Conservation (phyloP, 1,284 basidiomycete genomes). For the Microbotryum violaceum region DNA sequence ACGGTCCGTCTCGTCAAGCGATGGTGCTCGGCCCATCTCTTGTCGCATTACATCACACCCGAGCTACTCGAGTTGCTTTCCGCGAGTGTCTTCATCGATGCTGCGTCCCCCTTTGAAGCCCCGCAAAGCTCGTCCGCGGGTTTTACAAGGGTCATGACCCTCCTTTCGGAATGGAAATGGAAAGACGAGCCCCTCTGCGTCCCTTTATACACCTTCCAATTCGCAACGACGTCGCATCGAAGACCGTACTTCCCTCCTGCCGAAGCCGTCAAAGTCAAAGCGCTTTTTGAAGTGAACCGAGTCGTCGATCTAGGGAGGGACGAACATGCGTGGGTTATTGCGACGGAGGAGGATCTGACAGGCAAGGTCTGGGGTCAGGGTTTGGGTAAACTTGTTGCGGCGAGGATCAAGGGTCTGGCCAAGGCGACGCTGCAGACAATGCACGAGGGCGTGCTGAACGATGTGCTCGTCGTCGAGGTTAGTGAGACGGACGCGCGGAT, state of each 20-base stretch:
- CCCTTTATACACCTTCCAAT: constrained; percentile 44
- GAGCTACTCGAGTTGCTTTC: constrained; percentile 81
- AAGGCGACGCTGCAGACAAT: constrained; percentile 54
- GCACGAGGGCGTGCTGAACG: constrained; percentile 38
- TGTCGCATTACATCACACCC: constrained; percentile 62
- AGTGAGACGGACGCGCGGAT: constrained; percentile 10
- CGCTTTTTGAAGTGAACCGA: constrained; percentile 42
- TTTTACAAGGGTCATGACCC: constrained; percentile 66
- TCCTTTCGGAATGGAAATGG: constrained; percentile 78
- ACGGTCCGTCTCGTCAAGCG: constrained; percentile 83
- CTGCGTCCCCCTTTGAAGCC: constrained; percentile 34
- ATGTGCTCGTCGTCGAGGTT: constrained; percentile 52
- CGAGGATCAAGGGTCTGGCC: constrained; percentile 61
- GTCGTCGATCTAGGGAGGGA: constrained; percentile 43
- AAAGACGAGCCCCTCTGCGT: constrained; percentile 48
- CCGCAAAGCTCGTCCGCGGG: constrained; percentile 54
- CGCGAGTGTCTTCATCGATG: constrained; percentile 51
- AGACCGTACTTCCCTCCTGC: constrained; percentile 40
- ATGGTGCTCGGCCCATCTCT: constrained; percentile 87
- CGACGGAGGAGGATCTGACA: constrained; percentile 67
- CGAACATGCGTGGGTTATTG: constrained; percentile 66
- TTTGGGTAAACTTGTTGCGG: constrained; percentile 61
- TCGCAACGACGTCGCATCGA: constrained; percentile 36
- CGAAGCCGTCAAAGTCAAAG: constrained; percentile 54
- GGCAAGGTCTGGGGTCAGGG: constrained; percentile 70